Evolutionary conservation across 495 filamentous ascomycete species (phyloP), one percentile per base, ranked within the genome.

Genomic region (Penicillium argentinense): DNA sequence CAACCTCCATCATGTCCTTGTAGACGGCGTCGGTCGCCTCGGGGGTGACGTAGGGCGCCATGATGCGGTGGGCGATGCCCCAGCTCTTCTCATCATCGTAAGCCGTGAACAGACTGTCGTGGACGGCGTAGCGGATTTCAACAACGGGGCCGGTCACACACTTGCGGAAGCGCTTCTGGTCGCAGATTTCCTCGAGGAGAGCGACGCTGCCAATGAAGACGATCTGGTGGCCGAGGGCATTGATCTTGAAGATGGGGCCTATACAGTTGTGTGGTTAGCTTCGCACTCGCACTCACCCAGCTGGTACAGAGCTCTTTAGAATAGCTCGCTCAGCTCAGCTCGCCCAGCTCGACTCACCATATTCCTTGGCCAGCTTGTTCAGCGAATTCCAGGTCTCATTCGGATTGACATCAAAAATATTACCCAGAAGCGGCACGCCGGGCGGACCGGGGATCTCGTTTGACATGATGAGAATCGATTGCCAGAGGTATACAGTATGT

Each of bases 61-160:
- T 69, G 49, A 91, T 85, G 21, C 88, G 71, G 61, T 92, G 89
- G 21, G 86, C 87, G 24, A 88, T 71, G 3, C 76, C 80, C 88
- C 88, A 92, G 47, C 73, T 80, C 21, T 76, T 63, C 57, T 89
- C 85, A 5, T 73, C 70, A 16, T 73, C 53, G 23, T 73, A 71
- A 0, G 87, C 86, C 0, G 85, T 89, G 64, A 91, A 92, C 13
- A 91, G 74, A 33, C 85, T 85, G 67, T 86, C 81, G 41, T 82
- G 72, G 0, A 84, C 79, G 14, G 79, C 80, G 48, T 78, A 71
- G 47, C 85, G 67, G 42, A 90, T 74, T 60, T 88, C 74, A 9
- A 69, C 44, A 26, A 90, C 75, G 9, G 81, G 64, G 2, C 73
- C 76, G 0, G 64, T 66, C 7, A 87, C 72, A 47, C 66, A 71